Base-by-base conservation (phyloP, 805 yeast genomes). In the Wickerhamomyces xylosicus region DNA sequence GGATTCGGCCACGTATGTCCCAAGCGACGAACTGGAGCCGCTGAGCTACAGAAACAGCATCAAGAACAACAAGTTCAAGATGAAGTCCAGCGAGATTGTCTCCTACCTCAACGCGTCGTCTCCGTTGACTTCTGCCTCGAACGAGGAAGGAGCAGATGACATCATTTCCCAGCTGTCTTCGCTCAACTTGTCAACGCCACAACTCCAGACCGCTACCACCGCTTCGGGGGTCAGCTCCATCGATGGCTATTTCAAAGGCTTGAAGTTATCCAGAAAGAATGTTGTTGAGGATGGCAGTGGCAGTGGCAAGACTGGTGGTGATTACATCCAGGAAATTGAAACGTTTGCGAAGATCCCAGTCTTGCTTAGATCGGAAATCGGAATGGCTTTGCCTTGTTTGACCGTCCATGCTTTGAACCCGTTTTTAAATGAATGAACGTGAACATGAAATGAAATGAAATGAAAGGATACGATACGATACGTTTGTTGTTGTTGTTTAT, bases 301-400 rank as follows among this genome's bases (percentile, higher is more conserved):
- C 25, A 90, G 83, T 41, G 79, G 74, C 33, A 22, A 16, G 14
- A 34, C 31, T 14, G 9, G 15, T 5, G 78, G 69, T 27, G 58
- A 69, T 41, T 69, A 67, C 52, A 72, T 92, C 36, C 97, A 92
- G 64, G 95, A 85, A 53, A 79, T 90, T 37, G 70, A 73, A 45
- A 90, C 85, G 52, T 64, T 89, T 52, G 71, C 71, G 37, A 79
- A 77, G 49, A 81, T 90, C 36, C 97, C 97, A 9, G 77, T 90
- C 25, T 65, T 90, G 44, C 67, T 92, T 46, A 71, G 96, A 52
- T 86, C 96, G 0, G 97, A 89, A 57, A 76, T 87, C 38, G 97
- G 96, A 37, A 86, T 86, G 89, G 90, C 96, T 2, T 67, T 90
- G 39, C 98, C 98, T 15, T 90, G 97, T 58, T 70, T 90, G 50